Conservation (phyloP, 495 filamentous ascomycete species). For the Xylaria sp. region DNA sequence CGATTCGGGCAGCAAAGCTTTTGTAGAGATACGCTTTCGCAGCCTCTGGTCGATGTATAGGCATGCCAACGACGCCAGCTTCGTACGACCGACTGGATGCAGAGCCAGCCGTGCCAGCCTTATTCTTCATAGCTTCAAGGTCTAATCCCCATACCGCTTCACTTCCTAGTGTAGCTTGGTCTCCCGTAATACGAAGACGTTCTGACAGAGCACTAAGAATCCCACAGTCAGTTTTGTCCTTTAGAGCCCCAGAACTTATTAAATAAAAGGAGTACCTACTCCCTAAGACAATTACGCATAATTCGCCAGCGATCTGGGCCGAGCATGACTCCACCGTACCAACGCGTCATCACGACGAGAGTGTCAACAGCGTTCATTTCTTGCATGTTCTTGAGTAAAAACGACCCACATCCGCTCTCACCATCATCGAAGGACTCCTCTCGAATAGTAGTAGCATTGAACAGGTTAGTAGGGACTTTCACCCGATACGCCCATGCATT, state of each 20-base stretch:
- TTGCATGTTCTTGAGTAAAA: slow-evolving; percentile 81
- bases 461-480: slow-evolving; percentile 38
- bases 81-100: slow-evolving; percentile 38
- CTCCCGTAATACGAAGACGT: slow-evolving; percentile 49
- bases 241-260: neutral
- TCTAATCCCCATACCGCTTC: slow-evolving; percentile 81
- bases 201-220: slow-evolving; percentile 50
- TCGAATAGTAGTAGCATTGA: slow-evolving; percentile 51
- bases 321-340: slow-evolving; percentile 89
- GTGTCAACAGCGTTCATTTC: slow-evolving; percentile 80
- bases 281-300: slow-evolving; percentile 55
- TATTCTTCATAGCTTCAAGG: slow-evolving; percentile 65
- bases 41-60: slow-evolving; percentile 71
- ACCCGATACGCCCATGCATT: slow-evolving; percentile 62
- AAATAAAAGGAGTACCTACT: slow-evolving; percentile 8
- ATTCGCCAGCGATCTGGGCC: slow-evolving; percentile 78
- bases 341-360: slow-evolving; percentile 87
- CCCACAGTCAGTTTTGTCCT: neutral
- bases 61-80: slow-evolving; percentile 55
- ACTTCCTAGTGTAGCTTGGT: slow-evolving; percentile 47
- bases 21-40: slow-evolving; percentile 66
- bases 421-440: slow-evolving; percentile 95
- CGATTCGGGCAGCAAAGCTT: slow-evolving; percentile 57
- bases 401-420: slow-evolving; percentile 82
- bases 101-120: slow-evolving; percentile 34